A percentile compares a stretch with the other conserved stretches of the same genome.
These are phyloP conservation scores for Arthrobotrys iridis DNA, from an alignment of 2,329 filamentous ascomycete species.

Conservation along the genomic window DNA sequence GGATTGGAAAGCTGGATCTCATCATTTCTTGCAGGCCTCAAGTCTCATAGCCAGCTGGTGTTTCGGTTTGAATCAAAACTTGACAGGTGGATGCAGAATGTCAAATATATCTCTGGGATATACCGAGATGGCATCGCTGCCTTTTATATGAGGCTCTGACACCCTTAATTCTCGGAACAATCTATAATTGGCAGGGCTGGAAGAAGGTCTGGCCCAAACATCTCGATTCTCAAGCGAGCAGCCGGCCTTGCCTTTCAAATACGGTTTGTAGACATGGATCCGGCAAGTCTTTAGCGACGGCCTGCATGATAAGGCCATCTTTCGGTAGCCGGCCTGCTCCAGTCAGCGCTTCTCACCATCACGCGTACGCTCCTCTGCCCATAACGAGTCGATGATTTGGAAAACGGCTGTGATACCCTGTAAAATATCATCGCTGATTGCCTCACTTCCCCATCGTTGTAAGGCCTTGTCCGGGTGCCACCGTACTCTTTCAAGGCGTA, in stretches of 20 bases:
- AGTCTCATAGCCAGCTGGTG: neutral
- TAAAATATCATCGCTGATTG: conserved; percentile 77
- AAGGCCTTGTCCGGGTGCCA: conserved; percentile 99
- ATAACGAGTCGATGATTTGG: conserved; percentile 85
- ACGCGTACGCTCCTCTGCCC: conserved; percentile 64
- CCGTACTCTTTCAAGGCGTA: conserved; percentile 86
- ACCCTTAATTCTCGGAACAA: conserved; percentile 32
- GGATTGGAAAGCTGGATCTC: neutral
- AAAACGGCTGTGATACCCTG: conserved; percentile 87
- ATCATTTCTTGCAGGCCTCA: neutral
- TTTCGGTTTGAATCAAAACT: conserved; percentile 1
- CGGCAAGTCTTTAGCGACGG: conserved; percentile 15
- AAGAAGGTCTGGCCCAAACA: neutral
- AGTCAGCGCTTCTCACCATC: conserved; percentile 33
- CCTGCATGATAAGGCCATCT: neutral
- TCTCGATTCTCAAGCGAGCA: neutral
- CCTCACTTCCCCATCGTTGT: conserved; percentile 78
- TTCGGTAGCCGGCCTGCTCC: neutral
- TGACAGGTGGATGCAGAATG: neutral
- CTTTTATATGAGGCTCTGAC: conserved; percentile 16
- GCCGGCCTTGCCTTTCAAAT: neutral
- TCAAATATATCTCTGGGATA: neutral
- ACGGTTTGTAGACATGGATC: neutral
- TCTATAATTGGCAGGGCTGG: conserved; percentile 27
- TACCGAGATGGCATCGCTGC: conserved; percentile 26